These are phyloP conservation scores for Sporothrix globosa DNA, from an alignment of 2,329 filamentous ascomycete genomes.

Conservation along the genomic window DNA sequence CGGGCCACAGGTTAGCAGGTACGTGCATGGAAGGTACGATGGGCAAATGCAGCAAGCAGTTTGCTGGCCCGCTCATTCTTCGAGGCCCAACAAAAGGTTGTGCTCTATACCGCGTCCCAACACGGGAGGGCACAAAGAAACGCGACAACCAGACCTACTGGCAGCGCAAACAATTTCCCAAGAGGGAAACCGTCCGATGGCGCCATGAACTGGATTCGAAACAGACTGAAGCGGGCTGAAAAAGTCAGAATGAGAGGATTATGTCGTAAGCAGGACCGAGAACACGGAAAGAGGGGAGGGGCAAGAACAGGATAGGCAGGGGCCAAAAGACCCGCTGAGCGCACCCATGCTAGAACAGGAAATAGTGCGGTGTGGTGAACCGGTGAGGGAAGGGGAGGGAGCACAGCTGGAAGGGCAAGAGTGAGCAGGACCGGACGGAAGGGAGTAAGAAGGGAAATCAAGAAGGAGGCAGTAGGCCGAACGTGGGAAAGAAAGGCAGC, in stretches of 20 bases:
- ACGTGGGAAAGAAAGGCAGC: not conserved
- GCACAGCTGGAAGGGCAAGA: not conserved
- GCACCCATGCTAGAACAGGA: not conserved
- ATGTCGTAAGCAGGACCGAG: not conserved
- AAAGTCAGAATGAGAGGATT: not conserved
- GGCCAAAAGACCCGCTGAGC: not conserved
- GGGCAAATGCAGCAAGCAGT: not conserved
- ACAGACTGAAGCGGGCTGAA: not conserved
- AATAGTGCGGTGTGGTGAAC: not conserved
- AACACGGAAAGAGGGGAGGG: not conserved
- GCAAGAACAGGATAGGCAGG: not conserved
- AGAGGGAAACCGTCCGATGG: not conserved
- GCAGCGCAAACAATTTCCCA: not conserved
- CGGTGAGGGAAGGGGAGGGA: not conserved
- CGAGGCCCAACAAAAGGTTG: not conserved
- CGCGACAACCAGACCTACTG: not conserved
- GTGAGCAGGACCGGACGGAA: not conserved
- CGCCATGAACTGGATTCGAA: not conserved
- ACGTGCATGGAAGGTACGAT: not conserved
- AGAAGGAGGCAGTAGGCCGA: not conserved
- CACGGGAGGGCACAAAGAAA: not conserved
- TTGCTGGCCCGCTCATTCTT: no score
- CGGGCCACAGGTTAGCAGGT: not conserved
- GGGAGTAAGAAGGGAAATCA: not conserved
- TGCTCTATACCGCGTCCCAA: not conserved